phyloP scores from a whole-genome alignment of 805 yeast species.

The Kluyveromyces wickerhamii region DNA sequence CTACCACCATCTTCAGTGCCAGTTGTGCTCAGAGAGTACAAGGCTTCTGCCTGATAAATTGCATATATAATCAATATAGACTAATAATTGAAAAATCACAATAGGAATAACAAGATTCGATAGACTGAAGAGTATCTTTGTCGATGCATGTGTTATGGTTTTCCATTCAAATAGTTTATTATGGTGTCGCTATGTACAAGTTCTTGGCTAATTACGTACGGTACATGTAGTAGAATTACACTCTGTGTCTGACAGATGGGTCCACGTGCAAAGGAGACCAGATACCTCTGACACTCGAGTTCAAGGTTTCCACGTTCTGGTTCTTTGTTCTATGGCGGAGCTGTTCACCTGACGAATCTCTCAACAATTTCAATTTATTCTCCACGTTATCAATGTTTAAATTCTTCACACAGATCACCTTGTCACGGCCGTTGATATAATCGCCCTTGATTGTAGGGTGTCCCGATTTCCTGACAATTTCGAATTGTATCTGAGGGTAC shows the following conservation, averaged over 20 bases:
- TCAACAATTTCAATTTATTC: conserved; percentile 53
- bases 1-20: conserved; percentile 98
- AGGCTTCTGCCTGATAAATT: conserved; percentile 32
- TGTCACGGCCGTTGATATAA: conserved; percentile 40
- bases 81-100: neutral
- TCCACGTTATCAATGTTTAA: conserved; percentile 52
- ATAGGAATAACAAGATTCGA: no score
- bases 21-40: conserved; percentile 89
- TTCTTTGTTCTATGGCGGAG: conserved; percentile 52
- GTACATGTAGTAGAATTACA: no score
- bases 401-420: conserved; percentile 72
- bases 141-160: no score
- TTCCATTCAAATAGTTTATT: no score
- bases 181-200: no score
- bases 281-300: conserved; percentile 84
- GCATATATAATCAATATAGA: conserved; percentile 4
- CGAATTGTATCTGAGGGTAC: conserved; percentile 65
- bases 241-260: conserved; percentile 15
- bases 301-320: conserved; percentile 72
- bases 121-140: no score
- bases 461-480: conserved; percentile 62
- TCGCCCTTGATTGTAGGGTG: conserved; percentile 70
- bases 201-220: no score
- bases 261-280: conserved; percentile 94
- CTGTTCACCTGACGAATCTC: conserved; percentile 61